These are phyloP conservation scores for Cutaneotrichosporon dermatis DNA, from an alignment of 1,284 basidiomycete species.

Conservation along the genomic window DNA sequence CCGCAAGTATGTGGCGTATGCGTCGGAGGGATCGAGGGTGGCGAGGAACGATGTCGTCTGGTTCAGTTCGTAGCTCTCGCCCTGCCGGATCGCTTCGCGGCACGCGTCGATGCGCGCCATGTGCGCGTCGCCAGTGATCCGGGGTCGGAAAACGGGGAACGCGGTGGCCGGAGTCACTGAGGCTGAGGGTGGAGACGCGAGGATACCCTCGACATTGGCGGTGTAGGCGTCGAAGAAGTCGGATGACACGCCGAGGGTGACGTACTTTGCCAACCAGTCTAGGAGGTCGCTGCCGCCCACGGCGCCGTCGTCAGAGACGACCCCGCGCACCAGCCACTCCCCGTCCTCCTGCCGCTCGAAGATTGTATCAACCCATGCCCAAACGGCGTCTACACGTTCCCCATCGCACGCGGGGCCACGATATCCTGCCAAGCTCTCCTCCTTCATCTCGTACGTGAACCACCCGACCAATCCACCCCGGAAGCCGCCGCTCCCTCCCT, in stretches of 20 bases:
- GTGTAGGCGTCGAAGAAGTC: conserved; percentile 24
- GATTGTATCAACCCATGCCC: conserved; percentile 49
- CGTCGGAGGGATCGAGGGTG: conserved; percentile 23
- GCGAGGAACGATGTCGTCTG: conserved; percentile 68
- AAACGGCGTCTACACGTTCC: conserved; percentile 37
- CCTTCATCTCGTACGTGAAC: conserved; percentile 57
- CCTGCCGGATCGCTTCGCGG: conserved; percentile 70
- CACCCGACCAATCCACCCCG: conserved; percentile 54
- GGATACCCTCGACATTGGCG: conserved; percentile 5
- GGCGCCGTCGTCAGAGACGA: conserved; percentile 30
- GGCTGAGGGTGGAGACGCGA: conserved; percentile 4
- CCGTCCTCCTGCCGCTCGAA: conserved; percentile 46
- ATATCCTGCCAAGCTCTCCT: conserved; percentile 50
- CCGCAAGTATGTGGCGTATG: conserved; percentile 49
- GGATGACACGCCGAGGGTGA: conserved; percentile 28
- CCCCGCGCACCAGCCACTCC: conserved; percentile 50
- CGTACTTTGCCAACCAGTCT: conserved; percentile 29
- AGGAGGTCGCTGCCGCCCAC: conserved; percentile 21
- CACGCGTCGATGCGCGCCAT: conserved; percentile 67
- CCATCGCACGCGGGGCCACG: conserved; percentile 3
- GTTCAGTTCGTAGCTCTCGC: conserved; percentile 95
- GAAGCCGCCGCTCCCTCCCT: conserved; percentile 33
- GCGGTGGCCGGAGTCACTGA: conserved; percentile 7
- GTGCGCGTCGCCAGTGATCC: conserved; percentile 55
- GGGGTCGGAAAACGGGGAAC: conserved; percentile 40